phyloP scores from a whole-genome alignment of 106 monocot genomes.

The Narthecium ossifragum region DNA sequence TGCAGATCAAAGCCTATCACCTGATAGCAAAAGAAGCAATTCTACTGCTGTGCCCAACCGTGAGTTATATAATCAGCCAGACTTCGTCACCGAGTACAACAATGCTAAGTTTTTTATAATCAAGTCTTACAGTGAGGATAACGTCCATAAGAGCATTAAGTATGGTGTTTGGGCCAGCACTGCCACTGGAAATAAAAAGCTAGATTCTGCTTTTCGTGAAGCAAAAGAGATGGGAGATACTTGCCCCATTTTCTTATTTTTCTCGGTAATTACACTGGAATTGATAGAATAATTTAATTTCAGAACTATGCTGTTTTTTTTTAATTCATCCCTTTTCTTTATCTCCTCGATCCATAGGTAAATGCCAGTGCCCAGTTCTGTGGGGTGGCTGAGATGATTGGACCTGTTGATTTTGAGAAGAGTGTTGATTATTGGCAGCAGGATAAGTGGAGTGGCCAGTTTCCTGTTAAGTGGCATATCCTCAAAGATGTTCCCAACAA shows the following conservation, averaged over 20 bases:
- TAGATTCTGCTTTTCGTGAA: conserved; percentile 74
- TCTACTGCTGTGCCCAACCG: conserved; percentile 7
- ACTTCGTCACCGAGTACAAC: conserved; percentile 66
- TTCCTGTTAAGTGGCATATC: conserved; percentile 89
- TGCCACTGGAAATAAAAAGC: conserved; percentile 78
- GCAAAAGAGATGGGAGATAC: conserved; percentile 44
- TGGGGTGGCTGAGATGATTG: conserved; percentile 93
- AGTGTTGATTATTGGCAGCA: conserved; percentile 96
- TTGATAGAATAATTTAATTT: background rate
- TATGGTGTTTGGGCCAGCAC: conserved; percentile 98
- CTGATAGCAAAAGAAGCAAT: conserved; percentile 19
- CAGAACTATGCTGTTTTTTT: background rate
- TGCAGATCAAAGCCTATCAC: conserved; percentile 13
- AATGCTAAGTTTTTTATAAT: conserved; percentile 89
- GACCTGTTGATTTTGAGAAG: conserved; percentile 87
- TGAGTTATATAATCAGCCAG: conserved; percentile 45
- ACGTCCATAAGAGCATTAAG: conserved; percentile 94
- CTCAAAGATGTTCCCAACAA: conserved; percentile 87
- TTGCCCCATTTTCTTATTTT: conserved; percentile 79
- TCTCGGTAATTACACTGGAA: conserved; percentile 77
- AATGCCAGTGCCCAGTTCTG: conserved; percentile 89
- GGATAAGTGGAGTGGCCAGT: conserved; percentile 86
- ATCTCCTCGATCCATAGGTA: conserved; percentile 13
- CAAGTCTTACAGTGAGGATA: conserved; percentile 95
- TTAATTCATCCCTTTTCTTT: background rate